Evolutionary conservation across 2,329 filamentous ascomycete genomes (phyloP), one percentile per base, ranked within the genome.

Genomic region (Penicillium sp.): DNA sequence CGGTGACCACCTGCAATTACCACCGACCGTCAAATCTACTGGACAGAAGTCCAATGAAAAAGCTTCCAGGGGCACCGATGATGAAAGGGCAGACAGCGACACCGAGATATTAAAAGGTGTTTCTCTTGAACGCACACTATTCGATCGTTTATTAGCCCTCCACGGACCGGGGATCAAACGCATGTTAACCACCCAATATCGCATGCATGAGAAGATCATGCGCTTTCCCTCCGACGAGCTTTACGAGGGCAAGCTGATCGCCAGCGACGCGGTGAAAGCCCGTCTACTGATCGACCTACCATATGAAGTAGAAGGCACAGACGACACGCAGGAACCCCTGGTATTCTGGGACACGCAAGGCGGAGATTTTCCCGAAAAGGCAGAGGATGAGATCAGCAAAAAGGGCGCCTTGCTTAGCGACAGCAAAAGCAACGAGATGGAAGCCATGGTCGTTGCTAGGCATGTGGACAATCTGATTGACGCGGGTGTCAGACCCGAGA

Each of bases 141-240:
- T 99, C 73, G 93, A 97, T 73, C 85, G 94, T 29, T 81, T 99
- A 42, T 81, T 99, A 45, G 82, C 83, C 6, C 80, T 97, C 17
- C 90, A 99, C 71, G 94, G 94, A 0, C 77, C 86, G 1, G 81
- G 80, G 5, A 92, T 99, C 77, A 97, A 97, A 78, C 83, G 90
- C 51, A 96, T 97, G 90, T 84, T 99, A 25, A 97, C 91, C 4
- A 96, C 89, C 5, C 94, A 99, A 77, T 99, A 99, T 74, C 91
- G 94, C 38, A 99, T 99, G 94, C 92, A 99, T 72, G 89, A 96
- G 70, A 86, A 82, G 54, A 97, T 99, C 68, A 97, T 97, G 93
- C 84, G 86, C 7, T 99, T 97, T 69, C 93, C 94, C 0, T 97
- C 93, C 0, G 84, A 90, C 61, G 88, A 93, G 71, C 81, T 97